phyloP scores from a whole-genome alignment of 2,329 filamentous ascomycete species.

The Colletotrichum phormii region DNA sequence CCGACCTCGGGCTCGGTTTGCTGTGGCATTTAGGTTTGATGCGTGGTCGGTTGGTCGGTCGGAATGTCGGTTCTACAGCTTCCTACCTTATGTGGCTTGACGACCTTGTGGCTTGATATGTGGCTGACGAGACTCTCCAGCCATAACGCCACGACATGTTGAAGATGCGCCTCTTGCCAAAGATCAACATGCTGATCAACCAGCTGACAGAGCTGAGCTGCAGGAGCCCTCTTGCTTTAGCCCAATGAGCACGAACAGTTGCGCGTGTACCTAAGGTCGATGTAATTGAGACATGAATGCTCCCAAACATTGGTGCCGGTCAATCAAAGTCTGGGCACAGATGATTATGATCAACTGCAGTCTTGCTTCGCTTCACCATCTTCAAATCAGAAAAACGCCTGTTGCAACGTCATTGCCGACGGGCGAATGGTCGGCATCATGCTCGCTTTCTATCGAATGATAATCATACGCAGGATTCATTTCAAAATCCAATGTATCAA shows the following conservation, averaged over 20 bases:
- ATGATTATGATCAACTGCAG: constrained; percentile 1
- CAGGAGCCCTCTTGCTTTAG: neutral
- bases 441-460: neutral
- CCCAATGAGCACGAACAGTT: too few species aligned
- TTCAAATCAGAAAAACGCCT: neutral
- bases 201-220: neutral
- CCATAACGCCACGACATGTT: neutral
- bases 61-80: neutral
- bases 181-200: constrained; percentile 11
- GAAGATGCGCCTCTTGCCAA: neutral
- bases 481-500: neutral
- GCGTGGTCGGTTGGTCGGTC: too few species aligned
- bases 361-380: neutral
- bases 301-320: neutral
- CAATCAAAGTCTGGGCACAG: neutral
- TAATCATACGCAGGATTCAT: neutral
- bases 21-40: neutral
- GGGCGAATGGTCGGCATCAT: neutral
- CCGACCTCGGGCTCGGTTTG: constrained; percentile 13
- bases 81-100: neutral
- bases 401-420: neutral
- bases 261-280: neutral
- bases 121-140: neutral
- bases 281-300: neutral
- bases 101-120: too few species aligned